A percentile compares a stretch with the other conserved stretches of the same genome.
Evolutionary conservation across 306 rosid species (phyloP).

Genomic region (Mimosa pudica): DNA sequence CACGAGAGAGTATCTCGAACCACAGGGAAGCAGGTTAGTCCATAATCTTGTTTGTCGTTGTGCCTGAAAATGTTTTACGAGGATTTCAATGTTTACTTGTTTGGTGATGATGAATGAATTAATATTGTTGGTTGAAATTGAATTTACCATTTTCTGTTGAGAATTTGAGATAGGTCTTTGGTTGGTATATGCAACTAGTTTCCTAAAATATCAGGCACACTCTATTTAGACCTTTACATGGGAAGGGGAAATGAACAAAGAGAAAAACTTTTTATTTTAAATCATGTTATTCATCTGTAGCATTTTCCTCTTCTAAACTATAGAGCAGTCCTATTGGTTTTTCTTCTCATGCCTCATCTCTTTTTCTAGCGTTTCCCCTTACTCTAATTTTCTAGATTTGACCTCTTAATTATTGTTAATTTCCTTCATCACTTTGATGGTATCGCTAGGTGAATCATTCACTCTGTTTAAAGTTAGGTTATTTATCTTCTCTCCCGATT

Average conservation of each 20-base stretch:
- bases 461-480: not conserved
- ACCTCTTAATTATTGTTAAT: not conserved
- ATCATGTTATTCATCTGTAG: constrained; percentile 20
- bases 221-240: not conserved
- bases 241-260: constrained; percentile 13
- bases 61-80: not conserved
- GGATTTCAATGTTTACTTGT: constrained; percentile 15
- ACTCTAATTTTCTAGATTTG: not conserved
- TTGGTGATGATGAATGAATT: not conserved
- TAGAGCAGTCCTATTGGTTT: constrained; percentile 9
- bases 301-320: not conserved
- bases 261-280: not conserved
- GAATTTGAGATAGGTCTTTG: too few species aligned
- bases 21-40: constrained; percentile 77
- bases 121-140: not conserved
- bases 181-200: too few species aligned
- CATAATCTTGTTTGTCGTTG: constrained; percentile 6
- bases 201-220: not conserved
- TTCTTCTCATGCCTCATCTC: constrained; percentile 27
- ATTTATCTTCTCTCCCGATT: not conserved
- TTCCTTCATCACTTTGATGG: not conserved
- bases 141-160: not conserved
- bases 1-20: constrained; percentile 71
- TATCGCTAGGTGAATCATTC: not conserved
- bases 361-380: not conserved